A percentile compares a stretch with the other conserved stretches of the same genome.
These are phyloP conservation scores for Boletus reticulatus DNA, from an alignment of 768 basidiomycete species.

Conservation along the genomic window DNA sequence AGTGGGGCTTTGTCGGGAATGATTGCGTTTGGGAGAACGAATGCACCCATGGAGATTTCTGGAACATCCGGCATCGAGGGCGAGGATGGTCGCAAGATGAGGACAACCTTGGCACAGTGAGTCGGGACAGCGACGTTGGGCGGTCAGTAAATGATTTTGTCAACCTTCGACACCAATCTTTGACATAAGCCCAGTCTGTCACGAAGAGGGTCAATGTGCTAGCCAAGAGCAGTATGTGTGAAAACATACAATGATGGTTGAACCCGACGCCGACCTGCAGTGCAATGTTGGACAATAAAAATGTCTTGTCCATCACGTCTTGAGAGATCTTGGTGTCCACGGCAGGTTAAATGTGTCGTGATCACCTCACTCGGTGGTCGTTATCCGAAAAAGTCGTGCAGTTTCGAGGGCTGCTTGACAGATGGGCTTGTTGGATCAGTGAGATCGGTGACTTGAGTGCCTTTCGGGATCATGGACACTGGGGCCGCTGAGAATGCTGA, in stretches of 20 bases:
- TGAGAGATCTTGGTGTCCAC: slow-evolving; percentile 93
- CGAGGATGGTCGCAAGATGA: slow-evolving; percentile 72
- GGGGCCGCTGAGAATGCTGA: slow-evolving; percentile 91
- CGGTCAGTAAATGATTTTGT: slow-evolving; percentile 88
- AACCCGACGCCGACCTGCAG: slow-evolving; percentile 98
- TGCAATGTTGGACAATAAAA: slow-evolving; percentile 92
- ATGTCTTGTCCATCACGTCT: slow-evolving; percentile 96
- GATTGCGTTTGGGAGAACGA: slow-evolving; percentile 91
- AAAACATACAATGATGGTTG: slow-evolving; percentile 84
- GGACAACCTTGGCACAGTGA: slow-evolving; percentile 95
- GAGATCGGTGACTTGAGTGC: slow-evolving; percentile 58
- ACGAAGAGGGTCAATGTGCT: background rate
- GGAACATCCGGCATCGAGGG: slow-evolving; percentile 65
- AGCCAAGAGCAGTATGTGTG: background rate
- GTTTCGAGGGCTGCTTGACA: slow-evolving; percentile 55
- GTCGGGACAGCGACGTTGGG: slow-evolving; percentile 93
- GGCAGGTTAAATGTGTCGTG: slow-evolving; percentile 87
- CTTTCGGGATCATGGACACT: slow-evolving; percentile 80
- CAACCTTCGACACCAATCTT: slow-evolving; percentile 91
- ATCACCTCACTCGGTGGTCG: slow-evolving; percentile 97
- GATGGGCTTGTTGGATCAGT: slow-evolving; percentile 35
- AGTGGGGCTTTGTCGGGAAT: slow-evolving; percentile 85
- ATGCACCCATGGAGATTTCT: slow-evolving; percentile 88
- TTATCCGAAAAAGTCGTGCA: slow-evolving; percentile 97
- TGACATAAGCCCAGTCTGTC: slow-evolving; percentile 93